Evolutionary conservation across 495 filamentous ascomycete genomes (phyloP), one percentile per base, ranked within the genome.

Genomic region (Talaromyces stipitatus): DNA sequence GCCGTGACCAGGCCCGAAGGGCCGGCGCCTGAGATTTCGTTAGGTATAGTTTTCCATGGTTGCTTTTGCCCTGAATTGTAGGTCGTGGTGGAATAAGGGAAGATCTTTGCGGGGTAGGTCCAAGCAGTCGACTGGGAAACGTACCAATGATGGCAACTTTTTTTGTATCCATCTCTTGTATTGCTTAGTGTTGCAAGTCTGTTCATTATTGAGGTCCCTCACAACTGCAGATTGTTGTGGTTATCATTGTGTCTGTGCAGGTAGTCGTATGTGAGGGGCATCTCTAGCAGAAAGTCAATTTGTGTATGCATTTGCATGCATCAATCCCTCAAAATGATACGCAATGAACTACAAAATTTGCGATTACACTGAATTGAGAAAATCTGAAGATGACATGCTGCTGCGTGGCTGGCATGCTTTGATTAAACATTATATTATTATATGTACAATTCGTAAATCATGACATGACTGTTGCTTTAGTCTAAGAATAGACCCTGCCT

Each of bases 1-100:
- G 90, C 90, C 1, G 89, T 85, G 27, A 87, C 86, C 12, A 96
- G 81, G 3, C 91, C 91, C 20, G 88, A 84, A 1, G 91, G 89
- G 2, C 91, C 91, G 51, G 86, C 90, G 50, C 91, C 91, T 84
- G 53, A 18, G 32, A 41, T 50, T 20, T 10, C 30, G 28, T 30
- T 16, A 38, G n/a, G 10, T 33, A 10, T 36, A n/a, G 33, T 9
- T 2, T 41, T 41, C 9, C 36, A 20, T 41, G n/a, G n/a, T n/a
- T n/a, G n/a, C n/a, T n/a, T n/a, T n/a, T n/a, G n/a, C n/a, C n/a
- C n/a, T n/a, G n/a, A n/a, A n/a, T n/a, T n/a, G n/a, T n/a, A n/a
- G n/a, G n/a, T n/a, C n/a, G n/a, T n/a, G n/a, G n/a, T n/a, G n/a
- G n/a, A n/a, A n/a, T n/a, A 16, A 41, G 36, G 9, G 18, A 8